phyloP scores from a whole-genome alignment of 306 rosid genomes.

The Malus asiatica region DNA sequence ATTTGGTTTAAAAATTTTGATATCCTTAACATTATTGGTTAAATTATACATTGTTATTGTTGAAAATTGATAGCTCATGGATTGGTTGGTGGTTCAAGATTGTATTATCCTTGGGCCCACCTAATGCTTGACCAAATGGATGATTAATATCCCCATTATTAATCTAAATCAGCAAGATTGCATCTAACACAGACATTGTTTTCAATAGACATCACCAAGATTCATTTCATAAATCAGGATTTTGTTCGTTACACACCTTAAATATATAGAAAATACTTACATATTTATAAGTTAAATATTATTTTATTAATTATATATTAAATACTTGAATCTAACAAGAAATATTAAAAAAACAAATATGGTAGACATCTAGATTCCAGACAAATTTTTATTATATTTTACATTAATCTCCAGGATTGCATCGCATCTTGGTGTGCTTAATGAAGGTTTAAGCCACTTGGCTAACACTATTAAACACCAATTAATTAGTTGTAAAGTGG shows the following conservation, averaged over 20 bases:
- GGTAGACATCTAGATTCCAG: conserved; percentile 9
- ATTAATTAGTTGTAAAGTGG: background rate
- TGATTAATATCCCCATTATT: conserved; percentile 8
- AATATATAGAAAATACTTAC: background rate
- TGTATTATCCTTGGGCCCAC: conserved; percentile 4
- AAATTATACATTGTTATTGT: background rate
- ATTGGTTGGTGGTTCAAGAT: background rate
- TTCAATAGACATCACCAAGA: conserved; percentile 6
- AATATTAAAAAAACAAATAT: background rate
- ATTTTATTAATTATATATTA: background rate
- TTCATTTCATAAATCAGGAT: conserved; percentile 10
- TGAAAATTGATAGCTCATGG: background rate
- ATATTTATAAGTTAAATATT: background rate
- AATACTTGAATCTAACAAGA: background rate
- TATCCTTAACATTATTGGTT: background rate
- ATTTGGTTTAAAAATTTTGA: too few species aligned
- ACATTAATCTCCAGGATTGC: background rate
- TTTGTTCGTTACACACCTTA: background rate
- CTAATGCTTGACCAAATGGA: conserved; percentile 12
- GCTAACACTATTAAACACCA: background rate
- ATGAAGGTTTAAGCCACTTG: background rate
- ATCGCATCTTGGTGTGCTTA: background rate
- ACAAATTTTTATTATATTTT: background rate
- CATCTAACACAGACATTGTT: background rate
- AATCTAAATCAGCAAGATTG: too few species aligned